These are phyloP conservation scores for Cinchona pubescens DNA, from an alignment of 257 asterid species.

Conservation along the genomic window DNA sequence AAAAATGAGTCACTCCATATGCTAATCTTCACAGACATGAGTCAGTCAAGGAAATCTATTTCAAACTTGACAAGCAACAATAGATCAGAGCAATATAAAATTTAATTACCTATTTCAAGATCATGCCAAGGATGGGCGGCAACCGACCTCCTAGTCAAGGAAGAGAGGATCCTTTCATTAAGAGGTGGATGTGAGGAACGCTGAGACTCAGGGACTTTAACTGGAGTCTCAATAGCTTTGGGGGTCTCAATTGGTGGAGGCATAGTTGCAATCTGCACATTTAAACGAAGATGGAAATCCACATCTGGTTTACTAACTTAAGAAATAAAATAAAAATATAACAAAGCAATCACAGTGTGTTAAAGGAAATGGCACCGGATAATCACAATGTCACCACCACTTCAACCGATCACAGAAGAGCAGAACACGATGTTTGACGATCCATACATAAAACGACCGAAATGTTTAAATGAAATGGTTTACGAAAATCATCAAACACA, in stretches of 20 bases:
- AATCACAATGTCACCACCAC: background rate
- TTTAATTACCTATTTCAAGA: constrained; percentile 74
- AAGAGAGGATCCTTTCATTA: constrained; percentile 79
- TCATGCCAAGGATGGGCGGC: constrained; percentile 99
- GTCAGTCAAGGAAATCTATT: background rate
- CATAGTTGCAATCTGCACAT: constrained; percentile 44
- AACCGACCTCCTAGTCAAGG: constrained; percentile 72
- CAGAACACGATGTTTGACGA: background rate
- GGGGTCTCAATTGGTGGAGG: constrained; percentile 57
- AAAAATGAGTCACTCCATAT: constrained; percentile 12
- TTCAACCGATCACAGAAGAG: background rate
- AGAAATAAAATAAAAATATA: background rate
- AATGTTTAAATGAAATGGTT: background rate
- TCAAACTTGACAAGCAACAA: constrained; percentile 1
- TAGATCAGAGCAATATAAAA: constrained; percentile 14
- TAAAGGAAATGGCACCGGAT: background rate
- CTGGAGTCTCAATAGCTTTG: constrained; percentile 35
- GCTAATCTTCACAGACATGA: background rate
- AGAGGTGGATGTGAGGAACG: constrained; percentile 59
- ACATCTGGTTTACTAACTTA: background rate
- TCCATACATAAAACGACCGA: background rate
- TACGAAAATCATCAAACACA: background rate
- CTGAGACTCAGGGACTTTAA: constrained; percentile 22
- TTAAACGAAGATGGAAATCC: constrained; percentile 16
- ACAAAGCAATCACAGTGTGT: background rate